These are phyloP conservation scores for Eimeria acervulina DNA, from an alignment of 169 alveolate genomes.

Conservation along the genomic window DNA sequence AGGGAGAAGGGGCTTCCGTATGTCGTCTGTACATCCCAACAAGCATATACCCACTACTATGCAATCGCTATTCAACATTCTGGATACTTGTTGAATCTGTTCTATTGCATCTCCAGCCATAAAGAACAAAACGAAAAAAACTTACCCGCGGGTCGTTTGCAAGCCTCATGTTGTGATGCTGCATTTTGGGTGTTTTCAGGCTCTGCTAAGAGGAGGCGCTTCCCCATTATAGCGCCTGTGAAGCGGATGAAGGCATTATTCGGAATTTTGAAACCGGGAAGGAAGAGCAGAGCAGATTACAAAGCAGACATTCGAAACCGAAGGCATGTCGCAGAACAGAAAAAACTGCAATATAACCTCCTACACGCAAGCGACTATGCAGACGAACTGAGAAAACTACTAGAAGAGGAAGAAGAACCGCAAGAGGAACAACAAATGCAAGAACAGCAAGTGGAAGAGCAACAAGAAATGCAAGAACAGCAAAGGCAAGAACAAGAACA, in stretches of 20 bases:
- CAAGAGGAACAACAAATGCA: neutral
- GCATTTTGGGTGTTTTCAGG: neutral
- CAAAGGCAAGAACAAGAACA: neutral
- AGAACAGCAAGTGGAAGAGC: neutral
- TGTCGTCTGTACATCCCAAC: no score
- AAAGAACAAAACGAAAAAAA: no score
- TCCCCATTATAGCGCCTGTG: slow-evolving; percentile 32
- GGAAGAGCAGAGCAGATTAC: slow-evolving; percentile 22
- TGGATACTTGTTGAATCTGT: neutral
- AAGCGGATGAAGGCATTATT: slow-evolving; percentile 21
- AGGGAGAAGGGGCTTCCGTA: neutral
- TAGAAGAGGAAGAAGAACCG: neutral
- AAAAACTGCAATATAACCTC: neutral
- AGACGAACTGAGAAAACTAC: neutral
- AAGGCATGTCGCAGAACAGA: neutral
- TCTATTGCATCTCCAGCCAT: neutral
- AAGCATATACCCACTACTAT: no score
- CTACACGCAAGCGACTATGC: neutral
- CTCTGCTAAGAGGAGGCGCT: slow-evolving; percentile 30
- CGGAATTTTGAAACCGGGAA: slow-evolving; percentile 14
- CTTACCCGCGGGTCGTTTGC: no score
- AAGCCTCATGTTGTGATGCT: neutral
- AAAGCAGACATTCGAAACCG: neutral
- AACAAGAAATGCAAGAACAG: neutral
- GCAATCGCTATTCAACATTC: no score